Evolutionary conservation across 257 asterid genomes (phyloP), one percentile per base, ranked within the genome.

Genomic region (Penstemon eatonii): DNA sequence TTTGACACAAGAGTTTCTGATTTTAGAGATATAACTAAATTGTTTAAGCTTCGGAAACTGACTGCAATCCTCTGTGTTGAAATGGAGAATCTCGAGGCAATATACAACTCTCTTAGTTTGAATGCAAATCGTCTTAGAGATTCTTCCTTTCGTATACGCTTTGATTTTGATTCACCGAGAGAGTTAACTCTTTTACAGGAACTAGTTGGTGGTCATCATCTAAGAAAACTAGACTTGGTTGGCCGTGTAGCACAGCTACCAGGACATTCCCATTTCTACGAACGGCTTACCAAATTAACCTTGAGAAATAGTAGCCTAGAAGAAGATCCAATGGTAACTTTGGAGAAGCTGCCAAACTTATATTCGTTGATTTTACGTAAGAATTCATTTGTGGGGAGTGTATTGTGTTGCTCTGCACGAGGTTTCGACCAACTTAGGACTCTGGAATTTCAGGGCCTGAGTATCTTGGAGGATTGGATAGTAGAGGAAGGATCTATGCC

Each of bases 271-370:
- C 55, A 47, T 19, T 80, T 82, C 69, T 59, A 83, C 5, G 73
- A 13, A 45, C 68, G 68, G 68, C 77, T 82, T 54, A 76, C 75
- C 12, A 78, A 65, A 15, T 77, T 85, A 78, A 85, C 87, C 55
- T 66, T 85, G 65, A 80, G 87, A 76, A 71, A 51, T 65, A 85
- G 90, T 74, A 76, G 58, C 64, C 81, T 85, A 37, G 60, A 71
- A 65, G 84, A 82, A 71, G 86, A 85, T 66, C 87, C 90, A 37
- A 80, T 85, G 83, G 36, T 64, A 3, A 78, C 72, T 63, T 79
- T 82, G 5, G 86, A 82, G 76, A 78, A 78, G 62, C 78, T 82
- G 58, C 84, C 78, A 13, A 60, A 39, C 46, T 65, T 85, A 38
- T 46, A 56, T 6, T 69, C 76, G 6, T 47, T 82, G 64, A 61